These are phyloP conservation scores for Alloteropsis angusta DNA, from an alignment of 202 grass and related monocot species.

Conservation along the genomic window DNA sequence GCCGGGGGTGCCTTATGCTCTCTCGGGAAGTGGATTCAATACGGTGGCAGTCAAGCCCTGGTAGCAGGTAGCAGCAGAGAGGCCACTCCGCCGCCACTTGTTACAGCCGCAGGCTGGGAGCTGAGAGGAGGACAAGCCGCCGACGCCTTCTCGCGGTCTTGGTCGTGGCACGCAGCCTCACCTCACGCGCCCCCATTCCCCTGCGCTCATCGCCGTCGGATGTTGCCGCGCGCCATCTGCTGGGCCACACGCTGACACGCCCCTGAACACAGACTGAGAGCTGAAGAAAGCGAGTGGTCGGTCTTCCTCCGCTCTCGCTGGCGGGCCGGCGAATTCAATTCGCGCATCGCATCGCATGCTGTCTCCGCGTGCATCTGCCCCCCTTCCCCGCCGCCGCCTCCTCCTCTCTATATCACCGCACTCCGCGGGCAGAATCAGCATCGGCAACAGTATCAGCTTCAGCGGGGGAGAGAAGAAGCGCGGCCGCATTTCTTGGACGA, in stretches of 20 bases:
- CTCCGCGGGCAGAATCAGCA: neutral
- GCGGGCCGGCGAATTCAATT: constrained; percentile 11
- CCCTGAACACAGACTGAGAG: neutral
- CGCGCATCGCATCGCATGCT: neutral
- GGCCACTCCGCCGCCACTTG: neutral
- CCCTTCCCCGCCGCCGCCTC: neutral
- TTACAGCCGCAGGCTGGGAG: neutral
- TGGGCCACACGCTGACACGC: neutral
- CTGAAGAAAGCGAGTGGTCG: neutral
- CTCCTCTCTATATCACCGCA: neutral
- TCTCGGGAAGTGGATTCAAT: neutral
- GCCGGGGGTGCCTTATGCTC: neutral
- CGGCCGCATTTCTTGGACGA: constrained; percentile 6
- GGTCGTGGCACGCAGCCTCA: neutral
- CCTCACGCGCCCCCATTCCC: neutral
- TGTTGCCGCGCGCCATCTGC: neutral
- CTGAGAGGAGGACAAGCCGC: neutral
- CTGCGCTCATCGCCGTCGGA: neutral
- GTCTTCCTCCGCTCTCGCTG: too few species aligned
- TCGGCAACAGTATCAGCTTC: neutral
- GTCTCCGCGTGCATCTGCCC: neutral
- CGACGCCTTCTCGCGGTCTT: neutral
- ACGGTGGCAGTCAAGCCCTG: too few species aligned
- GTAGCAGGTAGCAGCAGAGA: neutral
- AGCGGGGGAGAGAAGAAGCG: neutral